These are phyloP conservation scores for Rhizopus delemar DNA, from an alignment of 371 early-diverging fungal species.

Conservation along the genomic window DNA sequence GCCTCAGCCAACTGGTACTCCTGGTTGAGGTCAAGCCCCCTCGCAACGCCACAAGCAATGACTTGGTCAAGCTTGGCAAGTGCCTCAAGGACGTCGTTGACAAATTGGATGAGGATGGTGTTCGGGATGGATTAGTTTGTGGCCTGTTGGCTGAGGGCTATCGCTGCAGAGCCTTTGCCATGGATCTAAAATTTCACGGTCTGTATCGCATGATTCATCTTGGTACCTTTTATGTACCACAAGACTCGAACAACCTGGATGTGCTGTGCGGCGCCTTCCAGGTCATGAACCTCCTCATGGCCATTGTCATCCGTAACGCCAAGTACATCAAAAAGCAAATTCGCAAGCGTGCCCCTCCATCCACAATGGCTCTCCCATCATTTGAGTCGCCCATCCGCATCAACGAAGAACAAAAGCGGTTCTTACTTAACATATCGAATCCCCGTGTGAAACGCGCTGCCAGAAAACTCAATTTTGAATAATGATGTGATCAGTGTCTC, in stretches of 20 bases:
- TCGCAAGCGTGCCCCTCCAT: too few species aligned
- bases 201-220: background rate
- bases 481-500: too few species aligned
- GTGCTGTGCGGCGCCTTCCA: background rate
- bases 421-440: too few species aligned
- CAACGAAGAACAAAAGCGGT: too few species aligned
- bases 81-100: constrained; percentile 3
- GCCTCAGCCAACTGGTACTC: constrained; percentile 13
- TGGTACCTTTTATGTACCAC: constrained; percentile 1
- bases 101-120: constrained; percentile 1
- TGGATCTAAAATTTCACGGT: background rate
- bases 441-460: too few species aligned
- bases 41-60: constrained; percentile 3
- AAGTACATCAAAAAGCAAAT: too few species aligned
- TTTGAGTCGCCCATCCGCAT: too few species aligned
- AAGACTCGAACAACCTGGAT: background rate
- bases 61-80: constrained; percentile 1
- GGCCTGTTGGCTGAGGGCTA: background rate
- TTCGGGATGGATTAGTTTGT: constrained; percentile 2
- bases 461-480: too few species aligned
- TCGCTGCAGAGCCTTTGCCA: background rate
- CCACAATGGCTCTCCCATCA: too few species aligned
- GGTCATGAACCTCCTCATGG: constrained; percentile 5
- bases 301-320: too few species aligned
- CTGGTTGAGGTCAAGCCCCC: constrained; percentile 9